These are phyloP conservation scores for Heracleum sosnowskyi DNA, from an alignment of 129 eudicot genomes.

Conservation along the genomic window DNA sequence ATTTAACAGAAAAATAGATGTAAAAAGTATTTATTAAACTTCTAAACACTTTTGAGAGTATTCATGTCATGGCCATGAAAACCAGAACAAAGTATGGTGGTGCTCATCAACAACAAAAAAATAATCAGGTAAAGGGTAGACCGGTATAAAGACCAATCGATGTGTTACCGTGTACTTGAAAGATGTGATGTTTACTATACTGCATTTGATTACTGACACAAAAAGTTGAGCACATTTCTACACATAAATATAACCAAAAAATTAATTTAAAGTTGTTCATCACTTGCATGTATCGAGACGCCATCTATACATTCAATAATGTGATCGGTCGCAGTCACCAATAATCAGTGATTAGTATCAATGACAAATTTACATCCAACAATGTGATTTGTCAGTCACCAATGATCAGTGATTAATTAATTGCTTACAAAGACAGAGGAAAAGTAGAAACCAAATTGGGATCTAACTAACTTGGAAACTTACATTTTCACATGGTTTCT, in stretches of 20 bases:
- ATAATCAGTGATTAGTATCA: no score
- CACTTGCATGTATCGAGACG: not conserved
- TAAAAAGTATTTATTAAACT: no score
- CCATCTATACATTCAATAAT: not conserved
- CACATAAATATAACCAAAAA: not conserved
- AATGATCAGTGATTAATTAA: no score
- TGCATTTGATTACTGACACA: not conserved
- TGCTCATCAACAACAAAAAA: not conserved
- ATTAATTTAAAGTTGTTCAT: not conserved
- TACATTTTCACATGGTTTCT: slow-evolving; percentile 32
- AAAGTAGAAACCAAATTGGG: not conserved
- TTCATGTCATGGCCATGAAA: not conserved
- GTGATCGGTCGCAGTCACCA: no score
- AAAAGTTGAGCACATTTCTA: not conserved
- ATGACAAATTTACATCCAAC: not conserved
- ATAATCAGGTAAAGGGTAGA: no score
- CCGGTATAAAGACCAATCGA: no score
- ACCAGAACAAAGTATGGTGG: not conserved
- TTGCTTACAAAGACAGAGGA: not conserved
- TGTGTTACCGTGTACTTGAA: not conserved
- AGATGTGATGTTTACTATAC: not conserved
- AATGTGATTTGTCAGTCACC: no score
- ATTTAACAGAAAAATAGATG: not conserved
- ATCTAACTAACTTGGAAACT: slow-evolving; percentile 14
- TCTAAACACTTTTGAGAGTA: not conserved